Percentiles rank a stretch among this genome's conserved stretches.
Conservation (phyloP, 371 early-diverging fungal genomes). For the Mycotypha africana region DNA sequence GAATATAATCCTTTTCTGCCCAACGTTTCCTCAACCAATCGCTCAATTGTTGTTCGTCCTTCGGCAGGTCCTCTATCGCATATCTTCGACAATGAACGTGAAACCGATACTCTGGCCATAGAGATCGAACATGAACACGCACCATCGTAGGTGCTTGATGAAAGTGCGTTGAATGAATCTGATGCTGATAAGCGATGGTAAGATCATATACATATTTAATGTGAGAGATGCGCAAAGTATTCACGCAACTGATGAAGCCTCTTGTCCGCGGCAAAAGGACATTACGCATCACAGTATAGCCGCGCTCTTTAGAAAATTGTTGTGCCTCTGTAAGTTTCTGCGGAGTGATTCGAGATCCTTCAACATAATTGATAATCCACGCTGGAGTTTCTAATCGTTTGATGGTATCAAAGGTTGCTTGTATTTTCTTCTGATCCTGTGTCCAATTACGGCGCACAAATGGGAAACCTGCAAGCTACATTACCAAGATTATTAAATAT, state of each 20-base stretch:
- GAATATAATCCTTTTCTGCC: constrained; percentile 58
- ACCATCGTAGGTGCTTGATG: constrained; percentile 57
- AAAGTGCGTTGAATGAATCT: constrained; percentile 22
- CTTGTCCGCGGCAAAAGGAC: constrained; percentile 78
- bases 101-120: constrained; percentile 61
- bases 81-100: constrained; percentile 62
- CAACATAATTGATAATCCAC: constrained; percentile 72
- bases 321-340: constrained; percentile 58
- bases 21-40: constrained; percentile 60
- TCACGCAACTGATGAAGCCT: constrained; percentile 69
- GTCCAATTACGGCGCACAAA: constrained; percentile 68
- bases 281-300: constrained; percentile 57
- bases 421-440: constrained; percentile 58
- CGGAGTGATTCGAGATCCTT: constrained; percentile 65
- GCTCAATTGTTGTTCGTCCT: constrained; percentile 48
- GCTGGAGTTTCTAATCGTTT: constrained; percentile 56
- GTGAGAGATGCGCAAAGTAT: constrained; percentile 57
- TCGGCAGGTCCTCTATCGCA: constrained; percentile 55
- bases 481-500: background rate
- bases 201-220: constrained; percentile 65
- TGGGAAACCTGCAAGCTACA: constrained; percentile 60
- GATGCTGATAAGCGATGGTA: constrained; percentile 59
- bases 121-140: constrained; percentile 46
- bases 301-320: constrained; percentile 53
- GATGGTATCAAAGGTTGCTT: constrained; percentile 52